Percentiles rank a stretch among this genome's conserved stretches.
Evolutionary conservation across 2,329 filamentous ascomycete genomes (phyloP).

Genomic region (Fusarium kyushuense): DNA sequence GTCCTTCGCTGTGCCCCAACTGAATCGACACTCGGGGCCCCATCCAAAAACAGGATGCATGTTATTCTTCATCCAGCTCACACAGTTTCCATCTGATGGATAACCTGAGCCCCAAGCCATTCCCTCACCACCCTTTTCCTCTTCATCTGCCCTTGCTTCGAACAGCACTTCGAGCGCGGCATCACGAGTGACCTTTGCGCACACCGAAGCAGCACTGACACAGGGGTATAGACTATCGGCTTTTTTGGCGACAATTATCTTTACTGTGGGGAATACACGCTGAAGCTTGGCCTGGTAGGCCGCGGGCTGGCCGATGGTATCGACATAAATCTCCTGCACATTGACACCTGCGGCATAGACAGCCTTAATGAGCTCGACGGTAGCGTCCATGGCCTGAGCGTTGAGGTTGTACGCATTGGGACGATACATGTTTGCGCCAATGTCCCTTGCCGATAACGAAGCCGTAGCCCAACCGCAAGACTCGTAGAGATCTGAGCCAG

Average conservation of each 20-base stretch:
- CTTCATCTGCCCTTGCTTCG: constrained; percentile 56
- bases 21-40: constrained; percentile 92
- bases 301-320: constrained; percentile 88
- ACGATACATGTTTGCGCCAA: constrained; percentile 81
- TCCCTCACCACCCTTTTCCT: constrained; percentile 54
- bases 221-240: constrained; percentile 93
- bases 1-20: constrained; percentile 95
- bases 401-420: constrained; percentile 87
- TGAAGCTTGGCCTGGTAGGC: constrained; percentile 88
- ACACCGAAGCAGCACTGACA: constrained; percentile 93
- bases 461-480: constrained; percentile 86
- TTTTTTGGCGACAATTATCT: constrained; percentile 86
- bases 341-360: constrained; percentile 84
- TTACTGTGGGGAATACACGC: constrained; percentile 81
- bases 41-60: constrained; percentile 97
- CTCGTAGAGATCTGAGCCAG: constrained; percentile 60
- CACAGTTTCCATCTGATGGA: constrained; percentile 85
- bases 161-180: constrained; percentile 86
- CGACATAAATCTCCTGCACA: constrained; percentile 90
- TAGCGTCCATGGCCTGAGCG: constrained; percentile 94
- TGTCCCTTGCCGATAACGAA: constrained; percentile 85
- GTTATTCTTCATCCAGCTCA: constrained; percentile 82
- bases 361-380: constrained; percentile 81
- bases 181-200: constrained; percentile 95
- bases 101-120: constrained; percentile 90